phyloP scores from a whole-genome alignment of 106 monocot species.

The Allium fistulosum region DNA sequence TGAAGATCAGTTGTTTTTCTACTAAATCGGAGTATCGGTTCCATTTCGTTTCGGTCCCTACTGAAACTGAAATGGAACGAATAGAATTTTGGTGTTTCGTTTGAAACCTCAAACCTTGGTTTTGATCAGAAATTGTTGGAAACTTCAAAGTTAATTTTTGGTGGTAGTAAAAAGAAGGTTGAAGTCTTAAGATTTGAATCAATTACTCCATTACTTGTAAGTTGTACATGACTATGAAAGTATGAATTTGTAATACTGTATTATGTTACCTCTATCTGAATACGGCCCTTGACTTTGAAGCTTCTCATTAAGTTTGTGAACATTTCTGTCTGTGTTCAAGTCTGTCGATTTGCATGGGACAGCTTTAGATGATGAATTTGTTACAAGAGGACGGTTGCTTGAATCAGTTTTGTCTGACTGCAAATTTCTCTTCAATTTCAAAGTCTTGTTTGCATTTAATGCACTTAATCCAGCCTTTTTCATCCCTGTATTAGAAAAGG shows the following conservation, averaged over 20 bases:
- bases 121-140: too few species aligned
- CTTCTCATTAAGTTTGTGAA: slow-evolving; percentile 25
- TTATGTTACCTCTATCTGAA: slow-evolving; percentile 55
- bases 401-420: slow-evolving; percentile 28
- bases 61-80: background rate
- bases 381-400: slow-evolving; percentile 14
- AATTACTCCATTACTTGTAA: background rate
- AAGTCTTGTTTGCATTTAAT: slow-evolving; percentile 12
- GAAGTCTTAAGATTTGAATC: background rate
- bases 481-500: slow-evolving; percentile 16
- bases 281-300: slow-evolving; percentile 19
- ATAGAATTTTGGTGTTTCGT: background rate
- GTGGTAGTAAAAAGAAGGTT: too few species aligned
- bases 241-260: background rate
- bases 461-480: slow-evolving; percentile 34
- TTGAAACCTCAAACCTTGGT: background rate
- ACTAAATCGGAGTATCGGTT: too few species aligned
- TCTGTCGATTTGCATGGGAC: slow-evolving; percentile 28
- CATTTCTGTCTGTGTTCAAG: slow-evolving; percentile 16
- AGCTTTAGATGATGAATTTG: slow-evolving; percentile 16
- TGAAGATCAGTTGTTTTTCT: too few species aligned
- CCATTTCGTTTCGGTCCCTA: too few species aligned
- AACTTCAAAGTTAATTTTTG: too few species aligned
- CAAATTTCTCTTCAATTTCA: slow-evolving; percentile 15
- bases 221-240: background rate